Base-by-base conservation (phyloP, 371 early-diverging fungal genomes). In the Zopfochytrium polystomum region DNA sequence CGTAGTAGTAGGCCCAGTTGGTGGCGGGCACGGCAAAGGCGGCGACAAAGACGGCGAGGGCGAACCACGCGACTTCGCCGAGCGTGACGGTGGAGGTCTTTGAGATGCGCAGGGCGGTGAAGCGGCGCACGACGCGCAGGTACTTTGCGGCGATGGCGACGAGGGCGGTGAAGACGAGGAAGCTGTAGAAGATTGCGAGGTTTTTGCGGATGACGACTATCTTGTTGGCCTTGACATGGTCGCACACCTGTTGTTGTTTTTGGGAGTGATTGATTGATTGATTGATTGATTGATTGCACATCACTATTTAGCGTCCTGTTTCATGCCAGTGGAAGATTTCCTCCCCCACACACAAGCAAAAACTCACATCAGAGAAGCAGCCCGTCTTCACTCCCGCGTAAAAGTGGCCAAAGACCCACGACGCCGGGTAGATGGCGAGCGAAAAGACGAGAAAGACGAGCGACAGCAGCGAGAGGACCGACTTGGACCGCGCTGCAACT, bases 161-260 rank as follows among this genome's bases (percentile, higher is more conserved):
- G 23, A 58, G 9, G 55, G 49, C 55, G 15, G 49, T 20, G 45
- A 55, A 46, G 15, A 50, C 59, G 20, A 58, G 50, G 59, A 58
- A 49, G 20, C 34, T 18, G 34, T 58, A 58, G 33, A 49, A 58
- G 33, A 47, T 23, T 31, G 34, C 9, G 7, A 58, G 18, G 20
- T 20, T 29, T 7, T 58, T 13, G 20, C 22, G 48, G 11, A 47
- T 20, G 2, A 33, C 32, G 11, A 29, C n/a, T 2, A 7, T 22
- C 46, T 13, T 23, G 11, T 47, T 29, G 4, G 32, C 22, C 30
- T 6, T 31, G 26, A 15, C 7, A 20, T 62, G 47, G 34, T 54
- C 38, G 49, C 62, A 62, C 1, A 55, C 42, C 47, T 55, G n/a
- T n/a, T n/a, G n/a, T n/a, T n/a, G n/a, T n/a, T n/a, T n/a, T n/a